phyloP scores from a whole-genome alignment of 129 eudicot genomes.

The Daucus carota region DH1_v3.0 NC_030381.2:20122501-20123000 shows the following conservation, averaged over 20 bases:
- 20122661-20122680: conserved; percentile 12
- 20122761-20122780: conserved; percentile 57
- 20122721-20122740: conserved; percentile 43
- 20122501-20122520: conserved; percentile 65
- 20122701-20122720: conserved; percentile 53
- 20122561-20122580: conserved; percentile 41
- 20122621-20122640: conserved; percentile 47
- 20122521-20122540: conserved; percentile 77
- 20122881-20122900: conserved; percentile 13
- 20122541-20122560: conserved; percentile 66
- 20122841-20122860: conserved; percentile 48
- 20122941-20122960: conserved; percentile 23
- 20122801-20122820: conserved; percentile 65
- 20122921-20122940: conserved; percentile 8
- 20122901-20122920: conserved; percentile 25
- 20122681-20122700: conserved; percentile 31
- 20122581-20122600: conserved; percentile 43
- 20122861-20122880: conserved; percentile 21
- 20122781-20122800: conserved; percentile 63
- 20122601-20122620: conserved; percentile 45
- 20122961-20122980: not conserved
- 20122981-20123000: not conserved
- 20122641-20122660: conserved; percentile 24
- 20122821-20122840: conserved; percentile 69
- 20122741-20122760: conserved; percentile 64